Evolutionary conservation across 208 protist genomes (phyloP), one percentile per base, ranked within the genome.

Genomic region (Leishmania braziliensis): DNA sequence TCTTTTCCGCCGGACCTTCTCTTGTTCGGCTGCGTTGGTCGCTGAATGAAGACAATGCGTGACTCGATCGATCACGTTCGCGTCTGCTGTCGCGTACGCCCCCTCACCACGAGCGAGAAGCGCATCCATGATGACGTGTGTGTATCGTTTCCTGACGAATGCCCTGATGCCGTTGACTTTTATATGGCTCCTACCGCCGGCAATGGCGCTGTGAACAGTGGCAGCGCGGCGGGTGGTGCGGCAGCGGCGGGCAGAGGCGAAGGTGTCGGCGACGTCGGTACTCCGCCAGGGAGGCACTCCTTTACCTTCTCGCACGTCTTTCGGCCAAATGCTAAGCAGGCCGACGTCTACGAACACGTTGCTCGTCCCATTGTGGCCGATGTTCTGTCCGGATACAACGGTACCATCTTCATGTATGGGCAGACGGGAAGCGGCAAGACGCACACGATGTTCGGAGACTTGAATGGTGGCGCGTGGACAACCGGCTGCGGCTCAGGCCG

Each of bases 391-490:
- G 95, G 97, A 62, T 96, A 96, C 85, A 98, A 98, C 87, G 93
- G 89, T 23, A 95, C 95, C 18, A 82, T 99, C 62, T 91, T 99
- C 48, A 90, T 96, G 68, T 98, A 98, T 81, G 96, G 96, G 29
- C 94, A 97, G 81, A 99, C 97, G 1, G 94, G 93, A 29, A 94
- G 91, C 76, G 98, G 95, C 43, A 98, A 98, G 88, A 97, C 94
- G 20, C 90, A 96, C 85, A 97, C 93, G 16, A 97, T 98, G 91
- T 96, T 97, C 81, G 95, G 95, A 53, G 85, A 90, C 66, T 50
- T 80, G 56, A 83, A 78, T 46, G 81, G 83, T 62, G 78, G 87
- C n/a, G 80, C 76, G 48, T 84, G 73, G 66, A n/a, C 62, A 2
- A 48, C 56, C 16, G 74, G 63, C 56, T 50, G 50, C 20, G 75